These are phyloP conservation scores for Starmerella kuoi DNA, from an alignment of 805 yeast species.

Conservation along the genomic window DNA sequence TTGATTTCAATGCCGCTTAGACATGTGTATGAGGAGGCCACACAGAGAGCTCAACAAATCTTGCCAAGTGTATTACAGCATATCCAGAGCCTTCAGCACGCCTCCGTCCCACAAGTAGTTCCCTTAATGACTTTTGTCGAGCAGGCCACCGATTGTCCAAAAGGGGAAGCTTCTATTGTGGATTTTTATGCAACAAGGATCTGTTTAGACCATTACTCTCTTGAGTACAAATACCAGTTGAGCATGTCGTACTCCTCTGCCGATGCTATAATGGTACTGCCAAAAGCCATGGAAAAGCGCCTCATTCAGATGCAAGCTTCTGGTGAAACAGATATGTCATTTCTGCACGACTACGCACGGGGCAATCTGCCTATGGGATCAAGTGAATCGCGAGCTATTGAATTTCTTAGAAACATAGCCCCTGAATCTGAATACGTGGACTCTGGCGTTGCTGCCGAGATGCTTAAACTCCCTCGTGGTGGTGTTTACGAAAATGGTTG, in stretches of 20 bases:
- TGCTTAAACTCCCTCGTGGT: slow-evolving; percentile 4
- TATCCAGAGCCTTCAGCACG: slow-evolving; percentile 1
- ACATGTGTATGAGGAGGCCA: not conserved
- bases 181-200: slow-evolving; percentile 16
- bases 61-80: not conserved
- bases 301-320: not conserved
- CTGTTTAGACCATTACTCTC: slow-evolving; percentile 17
- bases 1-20: slow-evolving; percentile 10
- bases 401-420: slow-evolving; percentile 6
- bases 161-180: slow-evolving; percentile 4
- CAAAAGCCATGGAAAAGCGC: slow-evolving; percentile 6
- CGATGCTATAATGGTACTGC: slow-evolving; percentile 13
- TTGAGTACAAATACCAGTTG: slow-evolving; percentile 8
- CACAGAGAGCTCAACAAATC: not conserved
- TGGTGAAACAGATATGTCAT: slow-evolving; percentile 1
- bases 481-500: slow-evolving; percentile 4
- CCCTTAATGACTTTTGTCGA: slow-evolving; percentile 11
- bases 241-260: slow-evolving; percentile 6
- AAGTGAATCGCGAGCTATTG: slow-evolving; percentile 17
- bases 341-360: slow-evolving; percentile 18
- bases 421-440: slow-evolving; percentile 7
- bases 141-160: not conserved
- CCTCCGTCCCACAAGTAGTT: not conserved
- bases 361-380: slow-evolving; percentile 13
- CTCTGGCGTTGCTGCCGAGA: slow-evolving; percentile 13